Percentiles rank a stretch among this genome's conserved stretches.
phyloP scores from a whole-genome alignment of 148 eudicot species.

The Persicaria maculosa region DNA sequence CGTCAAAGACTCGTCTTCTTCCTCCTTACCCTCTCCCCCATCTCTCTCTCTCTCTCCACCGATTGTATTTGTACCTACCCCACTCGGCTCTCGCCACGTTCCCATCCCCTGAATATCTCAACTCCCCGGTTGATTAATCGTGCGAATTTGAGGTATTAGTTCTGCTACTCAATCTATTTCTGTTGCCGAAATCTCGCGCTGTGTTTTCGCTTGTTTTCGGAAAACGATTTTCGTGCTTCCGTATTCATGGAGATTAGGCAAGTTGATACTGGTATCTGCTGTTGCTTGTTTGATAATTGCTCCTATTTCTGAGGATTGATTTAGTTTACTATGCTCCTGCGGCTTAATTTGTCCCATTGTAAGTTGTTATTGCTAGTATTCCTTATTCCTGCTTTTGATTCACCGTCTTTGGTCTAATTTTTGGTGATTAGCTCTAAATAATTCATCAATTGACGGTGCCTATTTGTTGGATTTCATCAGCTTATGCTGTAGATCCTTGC shows the following conservation, averaged over 20 bases:
- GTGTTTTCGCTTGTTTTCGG: not conserved
- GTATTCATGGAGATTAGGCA: not conserved
- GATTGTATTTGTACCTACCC: constrained; percentile 12
- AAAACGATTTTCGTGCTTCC: not conserved
- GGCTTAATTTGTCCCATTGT: not conserved
- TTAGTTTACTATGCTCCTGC: not conserved
- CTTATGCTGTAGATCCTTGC: not conserved
- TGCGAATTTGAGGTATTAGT: not conserved
- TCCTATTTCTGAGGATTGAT: not conserved
- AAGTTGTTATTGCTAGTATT: not conserved
- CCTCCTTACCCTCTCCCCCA: not conserved
- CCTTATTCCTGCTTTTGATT: not conserved
- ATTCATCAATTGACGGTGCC: not conserved
- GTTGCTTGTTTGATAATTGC: not conserved
- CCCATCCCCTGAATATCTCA: constrained; percentile 3
- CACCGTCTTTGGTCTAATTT: not conserved
- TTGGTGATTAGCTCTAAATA: not conserved
- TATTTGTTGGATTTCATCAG: not conserved
- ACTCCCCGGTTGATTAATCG: constrained; percentile 14
- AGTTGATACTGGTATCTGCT: not conserved
- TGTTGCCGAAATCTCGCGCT: not conserved
- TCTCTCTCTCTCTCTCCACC: constrained; percentile 1
- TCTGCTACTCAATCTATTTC: not conserved
- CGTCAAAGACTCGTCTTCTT: not conserved
- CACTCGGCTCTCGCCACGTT: constrained; percentile 14